phyloP scores from a whole-genome alignment of 192 early-diverging fungal species.

The Backusella mclennaniae region DNA sequence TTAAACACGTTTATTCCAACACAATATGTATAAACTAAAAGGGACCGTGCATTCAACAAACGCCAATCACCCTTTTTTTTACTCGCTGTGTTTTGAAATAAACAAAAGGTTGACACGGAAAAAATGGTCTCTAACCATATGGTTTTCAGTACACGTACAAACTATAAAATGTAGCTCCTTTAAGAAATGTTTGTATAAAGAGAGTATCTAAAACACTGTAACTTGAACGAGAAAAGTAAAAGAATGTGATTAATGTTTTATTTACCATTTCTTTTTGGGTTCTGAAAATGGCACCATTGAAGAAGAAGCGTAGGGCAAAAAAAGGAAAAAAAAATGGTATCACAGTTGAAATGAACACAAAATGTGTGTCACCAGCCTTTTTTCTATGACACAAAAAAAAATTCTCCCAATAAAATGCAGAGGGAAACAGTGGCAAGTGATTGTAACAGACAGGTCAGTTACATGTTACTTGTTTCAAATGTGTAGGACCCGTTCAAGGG shows the following conservation, averaged over 20 bases:
- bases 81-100: not conserved
- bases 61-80: not conserved
- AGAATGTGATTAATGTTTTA: not conserved
- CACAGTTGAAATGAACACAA: not conserved
- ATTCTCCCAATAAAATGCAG: not conserved
- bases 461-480: not conserved
- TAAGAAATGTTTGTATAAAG: no score
- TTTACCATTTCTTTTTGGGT: not conserved
- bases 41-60: not conserved
- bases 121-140: not conserved
- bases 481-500: not conserved
- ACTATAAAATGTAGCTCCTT: no score
- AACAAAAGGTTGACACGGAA: not conserved
- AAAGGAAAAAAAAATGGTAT: not conserved
- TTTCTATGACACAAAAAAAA: not conserved
- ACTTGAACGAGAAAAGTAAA: not conserved
- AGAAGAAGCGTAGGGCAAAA: not conserved
- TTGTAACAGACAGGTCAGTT: no score
- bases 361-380: not conserved
- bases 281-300: not conserved
- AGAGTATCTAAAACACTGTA: not conserved
- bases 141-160: no score
- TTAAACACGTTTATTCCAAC: not conserved
- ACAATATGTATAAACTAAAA: not conserved
- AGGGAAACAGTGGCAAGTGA: not conserved